phyloP scores from a whole-genome alignment of 176 grass and related monocot genomes.

The Aegilops bicornis region DNA sequence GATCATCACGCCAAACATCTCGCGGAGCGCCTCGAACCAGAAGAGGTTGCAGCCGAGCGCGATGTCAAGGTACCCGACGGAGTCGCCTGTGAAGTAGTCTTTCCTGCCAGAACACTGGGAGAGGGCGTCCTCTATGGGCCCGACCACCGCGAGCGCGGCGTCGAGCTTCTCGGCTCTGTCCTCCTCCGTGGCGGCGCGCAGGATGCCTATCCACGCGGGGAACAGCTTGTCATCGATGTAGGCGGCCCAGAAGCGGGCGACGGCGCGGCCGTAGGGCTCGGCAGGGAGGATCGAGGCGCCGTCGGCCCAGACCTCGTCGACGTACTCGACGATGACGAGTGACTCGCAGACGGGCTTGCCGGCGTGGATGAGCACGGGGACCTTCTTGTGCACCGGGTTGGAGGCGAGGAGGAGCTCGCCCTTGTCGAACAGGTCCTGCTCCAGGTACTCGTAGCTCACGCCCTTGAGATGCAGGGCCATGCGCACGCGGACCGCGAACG shows the following conservation, averaged over 20 bases:
- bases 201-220: not conserved
- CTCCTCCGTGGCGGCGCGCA: not conserved
- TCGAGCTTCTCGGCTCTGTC: not conserved
- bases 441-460: conserved; percentile 33
- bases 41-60: not conserved
- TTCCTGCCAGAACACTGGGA: not conserved
- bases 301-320: conserved; percentile 34
- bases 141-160: not conserved
- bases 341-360: conserved; percentile 33
- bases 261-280: not conserved
- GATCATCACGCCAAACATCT: not conserved
- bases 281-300: not conserved
- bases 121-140: not conserved
- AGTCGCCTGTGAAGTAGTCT: not conserved
- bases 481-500: conserved; percentile 32
- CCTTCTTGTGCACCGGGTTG: too few species aligned
- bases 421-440: not conserved
- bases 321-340: conserved; percentile 46
- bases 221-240: not conserved
- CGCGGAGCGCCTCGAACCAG: not conserved
- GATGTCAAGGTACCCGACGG: not conserved
- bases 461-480: conserved; percentile 52
- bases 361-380: too few species aligned
- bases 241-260: conserved; percentile 1
- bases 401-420: not conserved